A percentile compares a stretch with the other conserved stretches of the same genome.
These are phyloP conservation scores for Beta vulgaris DNA, from an alignment of 148 eudicot species.

Conservation along the genomic window DNA sequence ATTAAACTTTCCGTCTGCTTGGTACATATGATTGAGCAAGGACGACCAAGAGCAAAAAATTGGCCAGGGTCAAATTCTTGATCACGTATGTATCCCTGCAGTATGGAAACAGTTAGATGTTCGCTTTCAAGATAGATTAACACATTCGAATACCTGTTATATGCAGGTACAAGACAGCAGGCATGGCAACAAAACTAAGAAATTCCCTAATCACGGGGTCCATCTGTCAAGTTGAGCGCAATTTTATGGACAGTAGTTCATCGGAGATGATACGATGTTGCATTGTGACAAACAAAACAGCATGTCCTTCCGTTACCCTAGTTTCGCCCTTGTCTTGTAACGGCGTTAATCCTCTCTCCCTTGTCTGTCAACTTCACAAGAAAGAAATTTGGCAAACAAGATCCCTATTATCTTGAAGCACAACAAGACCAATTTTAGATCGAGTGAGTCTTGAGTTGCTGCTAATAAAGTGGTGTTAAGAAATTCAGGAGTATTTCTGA, in stretches of 20 bases:
- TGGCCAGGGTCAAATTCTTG: conserved; percentile 71
- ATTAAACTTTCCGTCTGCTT: conserved; percentile 43
- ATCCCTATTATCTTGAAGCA: not conserved
- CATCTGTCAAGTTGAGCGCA: not conserved
- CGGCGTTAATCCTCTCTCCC: not conserved
- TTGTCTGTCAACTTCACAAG: not conserved
- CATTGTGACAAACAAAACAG: not conserved
- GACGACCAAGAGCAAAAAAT: conserved; percentile 68
- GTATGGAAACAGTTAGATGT: not conserved
- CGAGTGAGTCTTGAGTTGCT: too few relatives aligned
- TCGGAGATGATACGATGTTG: not conserved
- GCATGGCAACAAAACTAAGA: not conserved
- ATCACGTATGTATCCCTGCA: conserved; percentile 87
- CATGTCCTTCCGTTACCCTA: not conserved
- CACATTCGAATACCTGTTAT: not conserved
- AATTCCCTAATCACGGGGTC: not conserved
- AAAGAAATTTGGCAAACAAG: not conserved
- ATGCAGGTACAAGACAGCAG: not conserved
- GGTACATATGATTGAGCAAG: conserved; percentile 63
- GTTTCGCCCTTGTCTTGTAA: not conserved
- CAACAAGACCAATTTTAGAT: not conserved
- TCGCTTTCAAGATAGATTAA: not conserved
- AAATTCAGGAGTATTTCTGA: too few relatives aligned
- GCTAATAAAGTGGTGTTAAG: too few relatives aligned
- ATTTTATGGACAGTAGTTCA: not conserved